phyloP scores from a whole-genome alignment of 257 asterid genomes.

The Nemophila menziesii region DNA sequence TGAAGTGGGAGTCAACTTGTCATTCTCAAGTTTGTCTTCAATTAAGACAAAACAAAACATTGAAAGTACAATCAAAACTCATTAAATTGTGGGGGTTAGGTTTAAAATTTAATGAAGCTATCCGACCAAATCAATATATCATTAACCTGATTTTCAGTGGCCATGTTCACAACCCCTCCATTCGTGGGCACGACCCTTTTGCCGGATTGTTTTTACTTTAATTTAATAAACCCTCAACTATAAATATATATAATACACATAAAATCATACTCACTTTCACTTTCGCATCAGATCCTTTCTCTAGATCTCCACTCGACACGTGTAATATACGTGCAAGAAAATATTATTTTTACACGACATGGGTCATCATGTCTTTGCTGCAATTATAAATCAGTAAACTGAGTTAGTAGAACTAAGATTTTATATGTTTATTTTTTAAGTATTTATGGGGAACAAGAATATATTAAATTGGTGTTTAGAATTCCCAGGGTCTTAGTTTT shows the following conservation, averaged over 20 bases:
- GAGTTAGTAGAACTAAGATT: too few species aligned
- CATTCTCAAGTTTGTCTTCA: slow-evolving; percentile 36
- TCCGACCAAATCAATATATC: slow-evolving; percentile 1
- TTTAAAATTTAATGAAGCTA: slow-evolving; percentile 3
- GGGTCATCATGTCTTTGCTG: slow-evolving; percentile 29
- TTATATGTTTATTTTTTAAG: too few species aligned
- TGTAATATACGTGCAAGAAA: background rate
- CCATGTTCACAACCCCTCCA: slow-evolving; percentile 29
- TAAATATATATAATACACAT: background rate
- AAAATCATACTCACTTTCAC: background rate
- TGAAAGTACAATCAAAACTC: slow-evolving; percentile 8
- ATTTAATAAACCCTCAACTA: background rate
- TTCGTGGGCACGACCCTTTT: slow-evolving; percentile 65
- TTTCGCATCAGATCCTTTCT: slow-evolving; percentile 6
- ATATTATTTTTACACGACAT: slow-evolving; percentile 19
- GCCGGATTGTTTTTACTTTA: slow-evolving; percentile 14
- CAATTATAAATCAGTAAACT: slow-evolving; percentile 2
- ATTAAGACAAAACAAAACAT: slow-evolving; percentile 24
- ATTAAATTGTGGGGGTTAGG: slow-evolving; percentile 10
- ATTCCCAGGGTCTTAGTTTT: slow-evolving; percentile 13
- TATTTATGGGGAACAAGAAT: background rate
- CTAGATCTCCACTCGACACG: slow-evolving; percentile 9
- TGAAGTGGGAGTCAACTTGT: slow-evolving; percentile 49
- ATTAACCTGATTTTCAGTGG: slow-evolving; percentile 44
- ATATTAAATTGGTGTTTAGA: slow-evolving; percentile 4